These are phyloP conservation scores for Arthrobotrys sphaeroides DNA, from an alignment of 2,329 filamentous ascomycete genomes.

Conservation along the genomic window DNA sequence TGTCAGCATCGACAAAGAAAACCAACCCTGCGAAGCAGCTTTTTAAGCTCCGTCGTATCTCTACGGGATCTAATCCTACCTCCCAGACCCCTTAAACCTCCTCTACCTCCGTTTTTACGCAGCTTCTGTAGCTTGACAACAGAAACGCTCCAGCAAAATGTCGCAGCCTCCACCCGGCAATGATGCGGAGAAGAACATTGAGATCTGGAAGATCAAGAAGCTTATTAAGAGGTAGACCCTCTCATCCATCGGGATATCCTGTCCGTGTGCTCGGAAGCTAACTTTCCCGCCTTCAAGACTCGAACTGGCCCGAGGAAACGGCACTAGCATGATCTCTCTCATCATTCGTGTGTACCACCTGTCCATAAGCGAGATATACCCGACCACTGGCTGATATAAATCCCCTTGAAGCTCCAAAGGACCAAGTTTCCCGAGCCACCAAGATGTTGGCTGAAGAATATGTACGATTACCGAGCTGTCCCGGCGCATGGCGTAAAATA, in stretches of 20 bases:
- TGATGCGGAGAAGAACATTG: conserved; percentile 97
- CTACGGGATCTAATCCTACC: conserved; percentile 42
- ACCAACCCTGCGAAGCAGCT: conserved; percentile 31
- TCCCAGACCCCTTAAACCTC: neutral
- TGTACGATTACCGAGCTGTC: conserved; percentile 67
- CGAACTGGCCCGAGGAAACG: conserved; percentile 95
- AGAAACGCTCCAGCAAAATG: conserved; percentile 69
- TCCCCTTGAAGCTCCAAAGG: conserved; percentile 79
- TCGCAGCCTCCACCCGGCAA: conserved; percentile 77
- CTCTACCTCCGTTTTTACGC: conserved; percentile 10
- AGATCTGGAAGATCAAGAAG: conserved; percentile 87
- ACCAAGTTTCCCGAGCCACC: conserved; percentile 92
- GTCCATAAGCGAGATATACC: conserved; percentile 33
- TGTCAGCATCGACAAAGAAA: conserved; percentile 23
- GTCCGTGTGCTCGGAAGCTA: neutral
- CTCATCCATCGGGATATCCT: neutral
- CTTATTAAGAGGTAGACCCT: conserved; percentile 79
- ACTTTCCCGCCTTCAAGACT: conserved; percentile 63
- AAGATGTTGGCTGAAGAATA: conserved; percentile 99
- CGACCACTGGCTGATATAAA: conserved; percentile 55
- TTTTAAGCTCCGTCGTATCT: conserved; percentile 47
- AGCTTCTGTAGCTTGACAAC: conserved; percentile 53
- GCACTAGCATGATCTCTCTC: conserved; percentile 99
- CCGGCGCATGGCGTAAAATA: neutral
- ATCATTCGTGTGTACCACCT: conserved; percentile 81